Base-by-base conservation (phyloP, 371 early-diverging fungal genomes). In the Rhizopus arrhizus region DNA sequence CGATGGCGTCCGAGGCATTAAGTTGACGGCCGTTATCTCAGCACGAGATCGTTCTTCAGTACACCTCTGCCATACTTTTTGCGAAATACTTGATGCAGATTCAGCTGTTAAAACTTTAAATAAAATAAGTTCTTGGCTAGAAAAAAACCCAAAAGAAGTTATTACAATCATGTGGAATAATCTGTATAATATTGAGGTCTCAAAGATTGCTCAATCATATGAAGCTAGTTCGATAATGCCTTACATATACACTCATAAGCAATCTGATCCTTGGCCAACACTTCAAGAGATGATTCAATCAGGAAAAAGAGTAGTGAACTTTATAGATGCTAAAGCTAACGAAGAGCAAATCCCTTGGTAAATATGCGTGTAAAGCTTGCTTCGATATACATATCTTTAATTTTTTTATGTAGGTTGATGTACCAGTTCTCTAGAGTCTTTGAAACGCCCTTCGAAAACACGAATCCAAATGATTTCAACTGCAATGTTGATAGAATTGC, bases 131-230 rank as follows among this genome's bases (percentile, higher is more conserved):
- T 48, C 56, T 9, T 91, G 84, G 73, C 47, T 91, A 55, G 65
- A 86, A 9, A 57, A 55, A 5, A 84, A 91, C 58, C 81, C 77
- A 28, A 69, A 80, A 50, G 90, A 91, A 59, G 83, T 90, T 10
- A 56, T 91, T 5, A 87, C 90, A 9, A 86, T 91, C 45, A 82
- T 89, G 66, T 78, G 89, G 73, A 89, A 91, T 61, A 91, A 91
- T 61, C 64, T 76, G 12, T 81, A 72, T 52, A 70, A 76, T 7
- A 70, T 87, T 29, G 58, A 81, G 16, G 67, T 80, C 4, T 38
- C 62, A 10, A 61, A 68, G 1, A 69, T 87, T 22, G 78, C 68
- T 3, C 49, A 65, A 8, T 74, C 72, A 1, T 91, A 89, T 51
- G 45, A 65, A 48, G 56, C 65, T 5, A 83, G 88, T 0, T 74